Base-by-base conservation (phyloP, 2,329 filamentous ascomycete genomes). In the Cercospora berteroae region DNA sequence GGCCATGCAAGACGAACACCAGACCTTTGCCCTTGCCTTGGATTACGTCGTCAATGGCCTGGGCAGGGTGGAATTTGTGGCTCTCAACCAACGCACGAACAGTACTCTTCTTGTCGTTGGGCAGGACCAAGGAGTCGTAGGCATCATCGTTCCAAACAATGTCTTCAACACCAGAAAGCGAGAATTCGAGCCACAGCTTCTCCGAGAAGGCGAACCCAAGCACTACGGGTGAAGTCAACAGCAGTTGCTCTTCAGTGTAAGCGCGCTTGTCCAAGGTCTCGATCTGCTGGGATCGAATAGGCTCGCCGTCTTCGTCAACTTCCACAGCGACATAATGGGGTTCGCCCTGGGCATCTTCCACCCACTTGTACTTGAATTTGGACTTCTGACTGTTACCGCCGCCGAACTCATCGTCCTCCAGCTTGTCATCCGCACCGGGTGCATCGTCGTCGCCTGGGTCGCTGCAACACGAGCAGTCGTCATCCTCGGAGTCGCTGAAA, bases 141-240 rank as follows among this genome's bases (percentile, higher is more conserved):
- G 93, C 93, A 13, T 88, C 85, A 50, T 91, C 87, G 74, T 96
- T 94, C 91, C 91, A 97, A 39, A 88, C 85, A 69, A 97, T 94
- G 4, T 96, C 90, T 55, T 87, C 86, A 69, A 97, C 86, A 0
- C 89, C 89, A 0, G 90, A 91, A 20, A 97, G 89, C 0, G 88
- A 89, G 74, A 97, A 93, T 77, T 97, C 92, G 0, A 96, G 85
- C 94, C 93, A 97, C 9, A 92, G 83, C 80, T 96, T 97, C 79
- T 96, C 92, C 0, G 87, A 88, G 77, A 97, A 96, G 0, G 92
- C 88, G 74, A 96, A 97, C 0, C 93, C 94, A 1, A 96, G 85
- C 0, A 96, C 91, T 0, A 96, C 89, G 0, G 93, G 90, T 1
- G 91, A 94, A 1, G 93, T 89, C 59, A 96, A 89, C 5, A 97